A percentile compares a stretch with the other conserved stretches of the same genome.
These are phyloP conservation scores for Linanthus parryae DNA, from an alignment of 148 eudicot genomes.

Conservation along the genomic window DNA sequence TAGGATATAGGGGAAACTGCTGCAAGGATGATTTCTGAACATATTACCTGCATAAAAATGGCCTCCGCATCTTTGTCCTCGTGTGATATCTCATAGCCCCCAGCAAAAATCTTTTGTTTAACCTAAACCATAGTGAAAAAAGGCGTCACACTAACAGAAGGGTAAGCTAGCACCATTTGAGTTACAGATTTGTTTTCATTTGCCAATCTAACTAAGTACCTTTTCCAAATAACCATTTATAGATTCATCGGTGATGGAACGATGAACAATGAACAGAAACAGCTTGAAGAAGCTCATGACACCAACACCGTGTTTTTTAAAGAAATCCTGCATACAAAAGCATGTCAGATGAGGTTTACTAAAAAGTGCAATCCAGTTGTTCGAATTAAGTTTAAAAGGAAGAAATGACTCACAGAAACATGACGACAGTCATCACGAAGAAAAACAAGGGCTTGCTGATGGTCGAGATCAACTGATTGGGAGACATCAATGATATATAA, in stretches of 20 bases:
- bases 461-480: conserved; percentile 97
- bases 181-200: neutral
- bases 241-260: conserved; percentile 62
- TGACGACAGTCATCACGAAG: conserved; percentile 79
- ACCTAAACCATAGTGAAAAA: conserved; percentile 38
- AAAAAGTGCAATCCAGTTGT: too few relatives aligned
- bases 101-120: conserved; percentile 67
- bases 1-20: too few relatives aligned
- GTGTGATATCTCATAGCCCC: conserved; percentile 56
- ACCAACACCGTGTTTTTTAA: conserved; percentile 73
- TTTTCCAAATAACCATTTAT: conserved; percentile 75
- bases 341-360: too few relatives aligned
- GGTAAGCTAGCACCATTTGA: neutral
- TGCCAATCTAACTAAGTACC: conserved; percentile 32
- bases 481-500: conserved; percentile 88
- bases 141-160: neutral
- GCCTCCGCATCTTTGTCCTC: conserved; percentile 84
- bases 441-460: conserved; percentile 82
- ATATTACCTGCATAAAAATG: conserved; percentile 71
- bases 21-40: neutral
- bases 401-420: conserved; percentile 46
- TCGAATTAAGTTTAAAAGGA: too few relatives aligned
- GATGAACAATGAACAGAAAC: conserved; percentile 83
- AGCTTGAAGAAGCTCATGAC: conserved; percentile 79
- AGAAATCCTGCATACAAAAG: conserved; percentile 58